These are phyloP conservation scores for Lachancea sp. DNA, from an alignment of 805 yeast genomes.

Conservation along the genomic window DNA sequence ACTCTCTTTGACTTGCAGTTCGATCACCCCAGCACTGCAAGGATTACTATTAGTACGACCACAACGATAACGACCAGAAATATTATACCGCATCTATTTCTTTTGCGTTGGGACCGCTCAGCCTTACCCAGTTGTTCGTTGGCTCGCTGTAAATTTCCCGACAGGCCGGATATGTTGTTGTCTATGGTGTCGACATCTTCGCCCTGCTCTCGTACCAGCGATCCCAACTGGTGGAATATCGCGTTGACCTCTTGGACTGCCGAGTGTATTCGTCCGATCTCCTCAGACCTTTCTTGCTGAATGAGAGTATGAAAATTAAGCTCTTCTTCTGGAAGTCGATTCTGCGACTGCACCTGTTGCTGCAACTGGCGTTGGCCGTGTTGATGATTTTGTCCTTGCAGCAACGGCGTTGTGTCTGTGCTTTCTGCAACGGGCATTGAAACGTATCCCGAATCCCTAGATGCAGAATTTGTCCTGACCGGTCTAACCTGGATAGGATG, in stretches of 20 bases:
- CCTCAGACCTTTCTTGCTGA: slow-evolving; percentile 67
- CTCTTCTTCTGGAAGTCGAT: slow-evolving; percentile 38
- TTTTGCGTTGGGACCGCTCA: slow-evolving; percentile 61
- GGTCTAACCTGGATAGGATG: slow-evolving; percentile 9
- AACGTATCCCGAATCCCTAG: slow-evolving; percentile 18
- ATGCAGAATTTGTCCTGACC: slow-evolving; percentile 6
- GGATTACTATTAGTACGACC: slow-evolving; percentile 45
- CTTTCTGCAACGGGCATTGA: slow-evolving; percentile 15
- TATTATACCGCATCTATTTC: slow-evolving; percentile 59
- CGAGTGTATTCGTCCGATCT: slow-evolving; percentile 62
- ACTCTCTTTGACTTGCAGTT: background rate
- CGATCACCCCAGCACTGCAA: slow-evolving; percentile 37
- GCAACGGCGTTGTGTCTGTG: slow-evolving; percentile 39
- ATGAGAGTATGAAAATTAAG: slow-evolving; percentile 57
- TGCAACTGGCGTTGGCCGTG: slow-evolving; percentile 30
- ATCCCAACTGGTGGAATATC: slow-evolving; percentile 75
- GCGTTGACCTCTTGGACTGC: slow-evolving; percentile 83
- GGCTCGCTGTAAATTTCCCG: slow-evolving; percentile 63
- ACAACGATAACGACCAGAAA: too few relatives aligned
- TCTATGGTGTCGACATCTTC: slow-evolving; percentile 78
- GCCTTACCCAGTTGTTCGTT: slow-evolving; percentile 66
- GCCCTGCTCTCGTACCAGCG: slow-evolving; percentile 78
- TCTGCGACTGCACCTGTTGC: slow-evolving; percentile 31
- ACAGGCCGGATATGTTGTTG: slow-evolving; percentile 61
- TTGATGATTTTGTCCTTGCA: slow-evolving; percentile 29